phyloP scores from a whole-genome alignment of 1,284 basidiomycete species.

The Austroboletus rostrupii region DNA sequence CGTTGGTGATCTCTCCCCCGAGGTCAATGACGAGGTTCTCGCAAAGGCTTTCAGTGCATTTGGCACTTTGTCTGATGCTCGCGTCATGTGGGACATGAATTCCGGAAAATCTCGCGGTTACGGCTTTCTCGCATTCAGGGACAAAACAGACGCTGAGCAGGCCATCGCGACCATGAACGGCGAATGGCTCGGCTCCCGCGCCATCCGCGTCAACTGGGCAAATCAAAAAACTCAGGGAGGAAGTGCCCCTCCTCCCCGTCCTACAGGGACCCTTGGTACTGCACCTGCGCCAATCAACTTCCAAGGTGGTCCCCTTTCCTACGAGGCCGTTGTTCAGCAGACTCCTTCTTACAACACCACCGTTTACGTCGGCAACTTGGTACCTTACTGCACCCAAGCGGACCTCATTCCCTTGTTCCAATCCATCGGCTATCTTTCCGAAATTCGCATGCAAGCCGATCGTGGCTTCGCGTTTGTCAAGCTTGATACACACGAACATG shows the following conservation, averaged over 20 bases:
- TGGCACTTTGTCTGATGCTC: conserved; percentile 91
- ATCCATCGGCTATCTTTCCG: conserved; percentile 94
- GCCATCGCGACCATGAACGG: conserved; percentile 99
- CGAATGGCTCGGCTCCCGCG: conserved; percentile 96
- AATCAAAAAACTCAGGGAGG: conserved; percentile 92
- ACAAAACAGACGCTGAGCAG: conserved; percentile 96
- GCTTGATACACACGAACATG: conserved; percentile 95
- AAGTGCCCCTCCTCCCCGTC: conserved; percentile 42
- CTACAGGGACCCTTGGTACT: conserved; percentile 45
- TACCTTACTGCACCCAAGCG: conserved; percentile 91
- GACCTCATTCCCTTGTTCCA: conserved; percentile 96
- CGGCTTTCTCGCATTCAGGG: conserved; percentile 90
- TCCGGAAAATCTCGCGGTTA: conserved; percentile 96
- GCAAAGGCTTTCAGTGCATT: conserved; percentile 94
- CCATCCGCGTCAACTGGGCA: conserved; percentile 99
- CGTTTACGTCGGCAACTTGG: conserved; percentile 97
- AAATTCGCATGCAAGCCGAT: conserved; percentile 98
- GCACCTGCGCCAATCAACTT: conserved; percentile 84
- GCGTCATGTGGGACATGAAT: conserved; percentile 99
- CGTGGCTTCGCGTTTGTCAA: conserved; percentile 98
- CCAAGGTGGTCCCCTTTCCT: conserved; percentile 80
- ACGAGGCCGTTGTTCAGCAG: conserved; percentile 84
- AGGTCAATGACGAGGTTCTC: conserved; percentile 97
- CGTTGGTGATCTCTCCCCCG: conserved; percentile 95
- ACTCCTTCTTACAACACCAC: conserved; percentile 91